Evolutionary conservation across 345 rosid species (phyloP), one percentile per base, ranked within the genome.

Genomic region (Diplotaxis tenuifolia): DNA sequence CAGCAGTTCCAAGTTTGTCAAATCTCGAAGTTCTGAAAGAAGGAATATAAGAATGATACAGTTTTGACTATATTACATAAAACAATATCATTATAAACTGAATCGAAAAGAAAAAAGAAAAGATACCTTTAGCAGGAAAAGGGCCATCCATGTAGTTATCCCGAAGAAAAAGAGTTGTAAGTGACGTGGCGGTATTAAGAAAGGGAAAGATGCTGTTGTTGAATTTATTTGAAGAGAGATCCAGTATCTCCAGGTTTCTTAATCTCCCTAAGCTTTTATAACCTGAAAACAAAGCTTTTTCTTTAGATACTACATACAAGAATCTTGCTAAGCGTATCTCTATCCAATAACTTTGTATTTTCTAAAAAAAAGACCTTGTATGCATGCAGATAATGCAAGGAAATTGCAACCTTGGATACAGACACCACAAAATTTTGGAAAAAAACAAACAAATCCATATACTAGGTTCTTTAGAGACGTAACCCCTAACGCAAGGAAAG

Each of bases 181-280:
- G 70, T 3, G 76, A 73, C 20, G 71, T 56, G 7, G 76, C 65
- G 1, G 58, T 57, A 9, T 9, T 55, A 54, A 73, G 65, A 19
- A 28, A 73, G 0, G 77, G 71, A 6, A 73, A 64, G 0, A 65
- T 10, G 47, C 18, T 73, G 18, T 65, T 40, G 36, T 28, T 56
- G 49, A 73, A 65, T 14, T 1, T 2, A 45, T 63, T 65, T n/a
- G 18, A 12, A 14, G 71, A 55, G 2, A 73, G 66, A 56, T 65
- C 66, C 9, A 73, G 0, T 10, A 20, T 45, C 65, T 65, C 18
- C 4, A 73, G 12, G 25, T 47, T 65, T 31, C 28, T 56, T 65
- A 73, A 45, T 45, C 49, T 65, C 12, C 45, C 36, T 20, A 73
- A 15, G 19, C 55, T 73, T 5, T 28, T 29, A 56, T 73, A 28